Evolutionary conservation across 805 yeast genomes (phyloP).

Genomic region (Candida sanyiensis): DNA sequence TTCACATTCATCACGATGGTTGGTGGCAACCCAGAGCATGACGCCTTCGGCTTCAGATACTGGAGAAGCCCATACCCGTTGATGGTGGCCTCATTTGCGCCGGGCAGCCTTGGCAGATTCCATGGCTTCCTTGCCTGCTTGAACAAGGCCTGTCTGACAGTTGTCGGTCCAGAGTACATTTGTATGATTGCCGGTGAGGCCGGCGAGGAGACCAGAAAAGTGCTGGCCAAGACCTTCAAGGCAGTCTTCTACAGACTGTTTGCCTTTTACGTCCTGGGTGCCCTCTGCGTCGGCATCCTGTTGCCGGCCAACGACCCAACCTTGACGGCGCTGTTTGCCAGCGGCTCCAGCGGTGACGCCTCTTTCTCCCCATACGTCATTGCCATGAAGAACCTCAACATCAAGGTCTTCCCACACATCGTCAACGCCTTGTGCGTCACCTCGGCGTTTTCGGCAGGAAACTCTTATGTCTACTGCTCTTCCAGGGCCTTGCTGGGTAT

Average conservation of each 20-base stretch:
- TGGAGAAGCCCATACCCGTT: no score
- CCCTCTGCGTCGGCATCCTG: slow-evolving; percentile 72
- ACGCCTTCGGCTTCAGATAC: slow-evolving; percentile 53
- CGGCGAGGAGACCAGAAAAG: slow-evolving; percentile 54
- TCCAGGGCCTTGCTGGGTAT: slow-evolving; percentile 64
- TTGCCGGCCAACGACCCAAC: slow-evolving; percentile 64
- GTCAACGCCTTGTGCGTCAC: slow-evolving; percentile 74
- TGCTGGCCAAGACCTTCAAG: slow-evolving; percentile 70
- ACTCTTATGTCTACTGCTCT: slow-evolving; percentile 71
- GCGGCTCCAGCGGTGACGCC: slow-evolving; percentile 65
- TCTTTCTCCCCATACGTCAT: slow-evolving; percentile 78
- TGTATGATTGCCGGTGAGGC: slow-evolving; percentile 85
- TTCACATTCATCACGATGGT: slow-evolving; percentile 80
- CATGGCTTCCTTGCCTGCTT: slow-evolving; percentile 69
- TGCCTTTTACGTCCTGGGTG: slow-evolving; percentile 65
- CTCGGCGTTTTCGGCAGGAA: slow-evolving; percentile 80
- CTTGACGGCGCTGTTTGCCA: slow-evolving; percentile 51
- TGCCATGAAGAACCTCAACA: slow-evolving; percentile 68
- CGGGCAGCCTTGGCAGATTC: slow-evolving; percentile 58
- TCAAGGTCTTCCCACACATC: slow-evolving; percentile 64
- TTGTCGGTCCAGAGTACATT: slow-evolving; percentile 83
- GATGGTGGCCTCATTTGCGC: no score
- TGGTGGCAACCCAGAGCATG: slow-evolving; percentile 77
- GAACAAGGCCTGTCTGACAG: slow-evolving; percentile 68
- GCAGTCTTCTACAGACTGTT: slow-evolving; percentile 67